Evolutionary conservation across 2,329 filamentous ascomycete species (phyloP).

Genomic region (Aureobasidium mangrovei): DNA sequence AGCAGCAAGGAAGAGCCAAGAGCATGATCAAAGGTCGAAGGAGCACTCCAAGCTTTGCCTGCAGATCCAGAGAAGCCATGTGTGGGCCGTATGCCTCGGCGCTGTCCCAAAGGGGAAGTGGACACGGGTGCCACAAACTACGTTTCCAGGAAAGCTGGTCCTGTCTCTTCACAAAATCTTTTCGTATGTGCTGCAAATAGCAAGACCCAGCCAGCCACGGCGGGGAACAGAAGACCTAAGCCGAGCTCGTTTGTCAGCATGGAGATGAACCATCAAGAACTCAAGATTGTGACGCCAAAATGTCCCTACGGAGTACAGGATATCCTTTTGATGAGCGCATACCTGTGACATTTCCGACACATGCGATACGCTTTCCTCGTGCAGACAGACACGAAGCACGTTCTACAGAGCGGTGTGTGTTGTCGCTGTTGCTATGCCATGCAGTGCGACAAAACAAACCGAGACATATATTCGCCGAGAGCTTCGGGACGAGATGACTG

Average conservation of each 20-base stretch:
- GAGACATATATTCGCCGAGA: neutral
- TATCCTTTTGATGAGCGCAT: too few relatives aligned
- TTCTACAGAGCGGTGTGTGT: slow-evolving; percentile 1
- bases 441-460: neutral
- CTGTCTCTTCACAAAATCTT: neutral
- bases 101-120: slow-evolving; percentile 1
- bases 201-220: neutral
- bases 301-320: too few relatives aligned
- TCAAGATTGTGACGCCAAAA: too few relatives aligned
- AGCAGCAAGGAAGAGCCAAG: neutral
- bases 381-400: slow-evolving; percentile 2
- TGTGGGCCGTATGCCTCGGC: neutral
- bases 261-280: neutral
- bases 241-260: neutral
- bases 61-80: neutral
- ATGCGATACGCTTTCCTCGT: neutral
- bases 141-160: neutral
- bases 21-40: neutral
- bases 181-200: neutral
- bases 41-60: slow-evolving; percentile 3
- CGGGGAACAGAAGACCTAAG: neutral
- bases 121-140: slow-evolving; percentile 3
- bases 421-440: neutral
- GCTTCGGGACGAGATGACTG: neutral
- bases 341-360: neutral